phyloP scores from a whole-genome alignment of 2,329 filamentous ascomycete species.

The Talaromyces sp. region DNA sequence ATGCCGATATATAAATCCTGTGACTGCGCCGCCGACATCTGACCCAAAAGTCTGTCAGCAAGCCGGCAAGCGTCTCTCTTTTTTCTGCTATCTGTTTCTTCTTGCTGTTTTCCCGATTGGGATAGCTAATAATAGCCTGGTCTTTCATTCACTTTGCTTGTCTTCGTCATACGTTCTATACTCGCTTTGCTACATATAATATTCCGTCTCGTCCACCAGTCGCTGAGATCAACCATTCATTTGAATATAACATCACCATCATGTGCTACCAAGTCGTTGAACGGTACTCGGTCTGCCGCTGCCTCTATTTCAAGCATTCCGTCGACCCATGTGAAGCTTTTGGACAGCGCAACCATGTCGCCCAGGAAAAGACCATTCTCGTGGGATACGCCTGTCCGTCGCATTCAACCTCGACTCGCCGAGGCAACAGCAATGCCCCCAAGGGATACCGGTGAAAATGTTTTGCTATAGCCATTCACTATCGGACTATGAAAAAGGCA shows the following conservation, averaged over 20 bases:
- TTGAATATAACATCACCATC: background rate
- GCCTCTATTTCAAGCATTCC: constrained; percentile 81
- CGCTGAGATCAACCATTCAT: too few species aligned
- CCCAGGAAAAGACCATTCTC: constrained; percentile 70
- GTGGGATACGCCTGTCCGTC: constrained; percentile 72
- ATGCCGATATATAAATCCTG: constrained; percentile 4
- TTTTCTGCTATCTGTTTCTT: background rate
- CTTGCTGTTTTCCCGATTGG: background rate
- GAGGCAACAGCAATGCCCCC: constrained; percentile 8
- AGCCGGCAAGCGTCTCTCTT: background rate
- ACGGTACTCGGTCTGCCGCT: constrained; percentile 78
- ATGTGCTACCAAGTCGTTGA: constrained; percentile 91
- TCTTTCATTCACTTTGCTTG: background rate
- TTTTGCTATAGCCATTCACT: background rate
- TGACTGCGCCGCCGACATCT: background rate
- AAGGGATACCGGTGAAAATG: constrained; percentile 15
- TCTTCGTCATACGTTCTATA: background rate
- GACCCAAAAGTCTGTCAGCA: background rate
- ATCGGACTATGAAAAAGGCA: background rate
- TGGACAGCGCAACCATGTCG: constrained; percentile 63
- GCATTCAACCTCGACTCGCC: constrained; percentile 36
- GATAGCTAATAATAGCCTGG: background rate
- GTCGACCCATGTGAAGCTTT: constrained; percentile 75
- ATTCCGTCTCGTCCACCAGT: background rate
- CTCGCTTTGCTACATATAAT: background rate